phyloP scores from a whole-genome alignment of 2,329 filamentous ascomycete species.

The Neurospora sp. region DNA sequence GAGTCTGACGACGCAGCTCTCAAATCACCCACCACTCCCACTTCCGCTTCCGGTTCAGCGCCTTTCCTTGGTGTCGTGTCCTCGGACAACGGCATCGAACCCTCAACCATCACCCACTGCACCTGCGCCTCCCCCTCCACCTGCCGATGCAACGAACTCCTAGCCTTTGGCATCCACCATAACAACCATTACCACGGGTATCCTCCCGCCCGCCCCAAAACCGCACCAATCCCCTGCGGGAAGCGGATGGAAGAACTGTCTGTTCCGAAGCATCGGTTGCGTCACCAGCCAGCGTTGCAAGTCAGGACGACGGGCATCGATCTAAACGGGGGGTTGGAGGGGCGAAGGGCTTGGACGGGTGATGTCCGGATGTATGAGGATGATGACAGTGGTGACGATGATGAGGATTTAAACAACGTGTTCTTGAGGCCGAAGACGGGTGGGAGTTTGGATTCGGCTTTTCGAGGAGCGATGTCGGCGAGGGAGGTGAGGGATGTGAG shows the following conservation, averaged over 20 bases:
- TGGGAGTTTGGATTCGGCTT: neutral
- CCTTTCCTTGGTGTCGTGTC: neutral
- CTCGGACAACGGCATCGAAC: neutral
- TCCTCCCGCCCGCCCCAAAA: neutral
- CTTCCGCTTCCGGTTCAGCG: neutral
- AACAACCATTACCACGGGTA: neutral
- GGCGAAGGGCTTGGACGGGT: neutral
- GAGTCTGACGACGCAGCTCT: neutral
- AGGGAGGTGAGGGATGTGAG: neutral
- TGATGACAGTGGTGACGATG: neutral
- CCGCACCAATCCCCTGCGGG: neutral
- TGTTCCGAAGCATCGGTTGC: neutral
- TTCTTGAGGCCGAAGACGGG: neutral
- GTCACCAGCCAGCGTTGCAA: constrained; percentile 5
- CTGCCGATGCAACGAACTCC: neutral
- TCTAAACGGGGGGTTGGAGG: neutral
- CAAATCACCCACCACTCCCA: neutral
- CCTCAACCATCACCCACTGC: neutral
- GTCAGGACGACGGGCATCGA: constrained; percentile 4
- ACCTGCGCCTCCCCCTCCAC: neutral
- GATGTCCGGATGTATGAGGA: neutral
- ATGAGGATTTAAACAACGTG: neutral
- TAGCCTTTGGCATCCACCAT: neutral
- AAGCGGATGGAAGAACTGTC: neutral
- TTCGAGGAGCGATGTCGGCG: neutral